Base-by-base conservation (phyloP, 352 stramenopile genomes). In the Pythium utonaiense region DNA sequence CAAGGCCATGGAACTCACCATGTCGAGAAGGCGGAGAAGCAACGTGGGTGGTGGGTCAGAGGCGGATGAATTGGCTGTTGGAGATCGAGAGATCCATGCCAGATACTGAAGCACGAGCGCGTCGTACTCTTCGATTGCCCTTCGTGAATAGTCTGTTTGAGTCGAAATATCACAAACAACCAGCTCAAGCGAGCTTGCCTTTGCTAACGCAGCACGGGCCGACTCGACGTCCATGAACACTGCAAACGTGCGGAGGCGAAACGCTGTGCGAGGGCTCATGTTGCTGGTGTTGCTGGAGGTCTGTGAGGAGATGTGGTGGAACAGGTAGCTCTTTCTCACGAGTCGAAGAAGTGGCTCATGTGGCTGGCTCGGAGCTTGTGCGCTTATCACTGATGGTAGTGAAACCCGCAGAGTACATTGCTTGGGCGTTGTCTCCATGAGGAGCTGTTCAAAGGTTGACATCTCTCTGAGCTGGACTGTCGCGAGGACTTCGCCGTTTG, bases 261-360 rank as follows among this genome's bases (percentile, higher is more conserved):
- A 72, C 6, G 38, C 57, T 13, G 64, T 1, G 25, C 71, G 42
- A 19, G 60, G 51, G 17, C 67, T 63, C 1, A 75, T 30, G 40
- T 16, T 31, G 41, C 30, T 30, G 14, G 49, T 6, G 0, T 30
- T 40, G 24, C 53, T n/a, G 3, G 12, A 5, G 6, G 33, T 19
- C 14, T 6, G n/a, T 8, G 59, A 64, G 6, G 63, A 58, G 24
- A 62, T 36, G 42, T 74, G 28, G 21, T 78, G 70, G 59, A 84
- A 79, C 16, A 61, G 21, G 27, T 80, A 86, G 19, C 34, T 53
- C 54, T 84, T 84, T 1, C 51, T 71, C 5, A 78, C 55, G 8
- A 69, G 52, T 19, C 61, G 62, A 16, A 69, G 13, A 14, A 50
- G 14, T 17, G 38, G 36, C 16, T 55, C 17, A 16, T 41, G 8